Base-by-base conservation (phyloP, 2,329 filamentous ascomycete species). In the Moelleriella libera region DNA sequence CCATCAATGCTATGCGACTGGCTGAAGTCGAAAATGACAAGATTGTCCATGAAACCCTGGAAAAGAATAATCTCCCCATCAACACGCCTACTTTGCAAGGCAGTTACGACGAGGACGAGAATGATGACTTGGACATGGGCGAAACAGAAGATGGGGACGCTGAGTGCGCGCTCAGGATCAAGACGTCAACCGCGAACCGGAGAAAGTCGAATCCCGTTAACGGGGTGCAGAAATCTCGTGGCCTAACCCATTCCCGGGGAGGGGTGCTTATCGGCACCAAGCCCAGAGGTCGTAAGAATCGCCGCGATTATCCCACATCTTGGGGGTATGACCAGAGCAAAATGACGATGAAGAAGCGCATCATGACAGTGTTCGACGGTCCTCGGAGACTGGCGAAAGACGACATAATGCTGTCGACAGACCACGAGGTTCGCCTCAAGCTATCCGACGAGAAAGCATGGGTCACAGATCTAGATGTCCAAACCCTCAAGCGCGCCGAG, bases 281-380 rank as follows among this genome's bases (percentile, higher is more conserved):
- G 64, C 68, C 70, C 37, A 79, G 78, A 57, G 81, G 86, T 48
- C 85, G 88, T 67, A 94, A 94, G 74, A 90, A 88, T 72, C 81
- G 88, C 54, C 89, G 88, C 63, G 87, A 94, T 63, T 97, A 95
- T 63, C 92, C 92, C 10, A 80, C 85, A 0, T 89, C 85, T 2
- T 98, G 92, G 92, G 90, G 92, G 46, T 92, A 89, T 58, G 79
- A 89, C 52, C 82, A 85, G 58, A 85, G 87, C 58, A 88, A 92
- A 70, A 95, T 97, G 87, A 94, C 85, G 61, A 94, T 94, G 80
- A 96, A 94, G 79, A 96, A 96, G 78, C 85, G 92, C 30, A 88
- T 96, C 48, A 74, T 97, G 58, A 88, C 88, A 53, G 86, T 94
- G 21, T 98, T 94, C 58, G 88, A 97, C 60, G 92, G 92, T 1